Evolutionary conservation across 257 asterid genomes (phyloP).

Genomic region (Linderniella brevidens): DNA sequence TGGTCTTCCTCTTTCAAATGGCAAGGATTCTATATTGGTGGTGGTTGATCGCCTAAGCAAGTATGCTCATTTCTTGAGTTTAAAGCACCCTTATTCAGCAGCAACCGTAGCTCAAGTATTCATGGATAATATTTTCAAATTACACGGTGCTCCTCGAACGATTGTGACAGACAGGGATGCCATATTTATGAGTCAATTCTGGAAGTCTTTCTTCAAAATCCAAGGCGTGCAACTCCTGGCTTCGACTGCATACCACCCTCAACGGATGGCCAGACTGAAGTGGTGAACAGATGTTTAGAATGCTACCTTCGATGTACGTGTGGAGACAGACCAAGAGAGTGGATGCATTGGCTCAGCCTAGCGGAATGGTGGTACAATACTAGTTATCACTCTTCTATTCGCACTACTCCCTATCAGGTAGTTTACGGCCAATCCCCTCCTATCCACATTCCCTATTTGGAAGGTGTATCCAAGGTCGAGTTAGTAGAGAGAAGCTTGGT

Average conservation of each 20-base stretch:
- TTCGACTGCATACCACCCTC: neutral
- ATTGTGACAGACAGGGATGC: constrained; percentile 2
- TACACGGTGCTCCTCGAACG: neutral
- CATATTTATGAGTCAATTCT: neutral
- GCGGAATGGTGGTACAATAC: constrained; percentile 4
- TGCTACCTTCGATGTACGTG: neutral
- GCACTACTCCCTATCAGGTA: neutral
- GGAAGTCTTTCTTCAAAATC: neutral
- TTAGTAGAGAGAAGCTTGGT: neutral
- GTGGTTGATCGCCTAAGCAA: constrained; percentile 1
- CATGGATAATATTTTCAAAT: neutral
- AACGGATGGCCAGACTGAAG: neutral
- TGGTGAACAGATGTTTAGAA: neutral
- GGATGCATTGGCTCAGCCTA: neutral
- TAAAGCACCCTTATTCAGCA: neutral
- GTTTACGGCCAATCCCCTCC: neutral
- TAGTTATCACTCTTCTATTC: neutral
- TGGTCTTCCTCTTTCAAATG: neutral
- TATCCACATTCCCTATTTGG: too few relatives aligned
- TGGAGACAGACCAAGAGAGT: neutral
- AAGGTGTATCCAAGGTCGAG: neutral
- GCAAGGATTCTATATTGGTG: neutral
- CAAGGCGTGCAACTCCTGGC: neutral
- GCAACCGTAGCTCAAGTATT: neutral
- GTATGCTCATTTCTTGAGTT: constrained; percentile 1